These are phyloP conservation scores for Piper betle DNA, from an alignment of 164 flowering plant genomes.

Conservation along the genomic window DNA sequence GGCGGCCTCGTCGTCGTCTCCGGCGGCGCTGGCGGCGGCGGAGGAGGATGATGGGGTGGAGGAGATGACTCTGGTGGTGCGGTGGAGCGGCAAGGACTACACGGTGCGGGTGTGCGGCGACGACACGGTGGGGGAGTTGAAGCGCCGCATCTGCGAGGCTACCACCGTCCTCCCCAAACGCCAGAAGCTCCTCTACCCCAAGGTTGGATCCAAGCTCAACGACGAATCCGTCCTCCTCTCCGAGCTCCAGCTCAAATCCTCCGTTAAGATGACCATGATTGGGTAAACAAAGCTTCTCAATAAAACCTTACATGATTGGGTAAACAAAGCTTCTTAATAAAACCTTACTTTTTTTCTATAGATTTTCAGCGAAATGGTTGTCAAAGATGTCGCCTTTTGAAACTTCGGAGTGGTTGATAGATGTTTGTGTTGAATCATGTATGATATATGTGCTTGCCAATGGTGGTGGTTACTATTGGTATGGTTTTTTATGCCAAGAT, in stretches of 20 bases:
- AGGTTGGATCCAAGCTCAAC: conserved; percentile 61
- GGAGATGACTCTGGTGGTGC: conserved; percentile 79
- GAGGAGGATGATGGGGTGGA: conserved; percentile 30
- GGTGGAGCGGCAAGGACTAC: conserved; percentile 96
- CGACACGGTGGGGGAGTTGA: conserved; percentile 83
- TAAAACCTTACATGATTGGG: conserved; percentile 59
- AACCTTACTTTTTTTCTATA: no score
- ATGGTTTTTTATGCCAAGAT: no score
- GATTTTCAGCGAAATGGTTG: no score
- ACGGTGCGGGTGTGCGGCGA: conserved; percentile 86
- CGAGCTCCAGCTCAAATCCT: conserved; percentile 62
- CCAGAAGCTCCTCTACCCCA: conserved; percentile 96
- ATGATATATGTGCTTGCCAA: no score
- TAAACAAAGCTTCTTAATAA: conserved; percentile 9
- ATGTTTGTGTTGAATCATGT: no score
- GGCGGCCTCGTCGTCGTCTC: background rate
- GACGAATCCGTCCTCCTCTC: conserved; percentile 69
- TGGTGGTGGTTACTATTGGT: no score
- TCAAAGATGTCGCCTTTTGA: no score
- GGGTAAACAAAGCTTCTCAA: conserved; percentile 37
- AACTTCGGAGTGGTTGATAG: no score
- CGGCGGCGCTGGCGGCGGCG: background rate
- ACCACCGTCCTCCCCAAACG: conserved; percentile 88
- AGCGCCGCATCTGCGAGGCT: conserved; percentile 75
- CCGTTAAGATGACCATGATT: conserved; percentile 95